These are phyloP conservation scores for Rubia tinctorum DNA, from an alignment of 305 asterid species.

Conservation along the genomic window DNA sequence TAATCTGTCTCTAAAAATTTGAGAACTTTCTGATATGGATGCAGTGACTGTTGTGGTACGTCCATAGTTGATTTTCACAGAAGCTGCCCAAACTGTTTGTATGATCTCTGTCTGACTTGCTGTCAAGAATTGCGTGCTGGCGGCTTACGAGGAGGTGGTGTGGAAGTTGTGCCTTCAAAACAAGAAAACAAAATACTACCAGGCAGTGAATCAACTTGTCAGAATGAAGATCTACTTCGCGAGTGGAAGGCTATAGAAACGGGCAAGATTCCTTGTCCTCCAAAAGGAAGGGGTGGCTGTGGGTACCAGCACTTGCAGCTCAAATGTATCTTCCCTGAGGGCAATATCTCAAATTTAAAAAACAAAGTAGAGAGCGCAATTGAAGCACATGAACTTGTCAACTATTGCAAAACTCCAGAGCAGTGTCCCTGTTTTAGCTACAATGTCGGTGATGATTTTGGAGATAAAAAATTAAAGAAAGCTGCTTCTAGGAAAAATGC, in stretches of 20 bases:
- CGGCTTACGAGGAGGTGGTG: constrained; percentile 30
- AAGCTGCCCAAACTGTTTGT: constrained; percentile 55
- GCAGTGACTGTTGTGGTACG: constrained; percentile 57
- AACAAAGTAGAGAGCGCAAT: constrained; percentile 31
- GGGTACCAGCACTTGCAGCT: constrained; percentile 42
- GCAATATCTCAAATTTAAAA: constrained; percentile 33
- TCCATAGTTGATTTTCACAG: constrained; percentile 59
- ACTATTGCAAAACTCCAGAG: constrained; percentile 16
- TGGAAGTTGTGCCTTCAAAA: neutral
- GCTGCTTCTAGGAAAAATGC: constrained; percentile 41
- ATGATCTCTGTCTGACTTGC: constrained; percentile 64
- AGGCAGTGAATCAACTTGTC: constrained; percentile 14
- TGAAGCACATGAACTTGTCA: constrained; percentile 18
- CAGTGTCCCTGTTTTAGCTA: constrained; percentile 37
- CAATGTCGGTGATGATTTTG: constrained; percentile 16
- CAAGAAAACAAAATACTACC: constrained; percentile 3
- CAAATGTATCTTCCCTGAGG: constrained; percentile 36
- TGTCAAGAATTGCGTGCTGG: constrained; percentile 57
- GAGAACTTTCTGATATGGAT: constrained; percentile 18
- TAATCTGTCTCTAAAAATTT: constrained; percentile 10
- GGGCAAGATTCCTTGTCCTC: constrained; percentile 62
- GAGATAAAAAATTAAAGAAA: constrained; percentile 27
- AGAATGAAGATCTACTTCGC: constrained; percentile 28
- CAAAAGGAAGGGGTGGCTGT: constrained; percentile 49
- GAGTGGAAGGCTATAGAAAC: constrained; percentile 41